Evolutionary conservation across 129 eudicot genomes (phyloP), one percentile per base, ranked within the genome.

Genomic region (Erigeron canadensis): DNA sequence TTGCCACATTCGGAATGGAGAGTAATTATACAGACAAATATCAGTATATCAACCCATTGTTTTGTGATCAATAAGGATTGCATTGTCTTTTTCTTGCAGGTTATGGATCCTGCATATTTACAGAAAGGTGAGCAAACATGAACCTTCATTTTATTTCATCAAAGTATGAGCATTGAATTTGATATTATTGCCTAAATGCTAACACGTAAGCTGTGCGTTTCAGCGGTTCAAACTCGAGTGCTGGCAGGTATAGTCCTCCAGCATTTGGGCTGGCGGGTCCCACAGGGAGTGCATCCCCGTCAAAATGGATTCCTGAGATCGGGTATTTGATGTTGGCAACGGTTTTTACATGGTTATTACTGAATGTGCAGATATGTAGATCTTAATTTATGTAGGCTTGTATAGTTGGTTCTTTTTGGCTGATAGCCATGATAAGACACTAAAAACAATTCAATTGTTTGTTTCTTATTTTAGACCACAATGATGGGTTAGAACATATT

Each of bases 31-130:
- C n/a, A 59, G 17, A 72, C 7, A 18, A 62, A 11, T 2, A 4
- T 22, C 46, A 22, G 16, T 47, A 11, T 2, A 4, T 22, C 46
- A 22, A 16, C 59, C 61, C 19, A 45, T 16, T 60, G 28, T 45
- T 37, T 17, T 13, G 28, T 16, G 45, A 72, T 44, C 23, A 3
- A 22, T 23, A 61, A 50, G 8, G 34, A 37, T 17, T 17, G 18
- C 17, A 7, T 66, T 54, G 11, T 47, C 12, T 75, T 11, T 75
- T 18, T 62, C 64, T 73, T 71, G 79, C 83, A 91, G 96, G 98
- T 75, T 87, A 88, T 64, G 96, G 98, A 73, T 82, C 89, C 34
- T 91, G 97, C 83, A 78, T 47, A 81, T 91, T 84, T 84, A 83
- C 82, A 13, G 97, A 94, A 79, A 88, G 97, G 96, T 88, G 70